Evolutionary conservation across 2,329 filamentous ascomycete species (phyloP).

Genomic region (Aureobasidium zeae): DNA sequence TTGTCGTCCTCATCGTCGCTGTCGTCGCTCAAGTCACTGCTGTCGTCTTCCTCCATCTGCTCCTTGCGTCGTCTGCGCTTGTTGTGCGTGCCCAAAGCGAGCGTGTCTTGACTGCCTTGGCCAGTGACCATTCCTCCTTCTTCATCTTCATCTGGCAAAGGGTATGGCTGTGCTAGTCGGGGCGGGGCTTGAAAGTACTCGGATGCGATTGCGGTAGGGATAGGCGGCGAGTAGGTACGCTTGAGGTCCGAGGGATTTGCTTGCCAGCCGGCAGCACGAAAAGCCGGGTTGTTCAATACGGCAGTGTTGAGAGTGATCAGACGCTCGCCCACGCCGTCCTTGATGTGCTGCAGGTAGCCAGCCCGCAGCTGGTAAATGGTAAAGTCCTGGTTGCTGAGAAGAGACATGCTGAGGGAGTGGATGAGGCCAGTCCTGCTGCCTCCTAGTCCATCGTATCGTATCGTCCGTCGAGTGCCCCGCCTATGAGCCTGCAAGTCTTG

Average conservation of each 20-base stretch:
- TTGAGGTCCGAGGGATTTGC: slow-evolving; percentile 66
- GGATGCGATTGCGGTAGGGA: slow-evolving; percentile 64
- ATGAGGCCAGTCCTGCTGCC: slow-evolving; percentile 17
- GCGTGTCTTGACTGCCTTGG: slow-evolving; percentile 54
- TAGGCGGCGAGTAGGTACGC: slow-evolving; percentile 76
- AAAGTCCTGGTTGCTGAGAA: slow-evolving; percentile 42
- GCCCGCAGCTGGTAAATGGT: slow-evolving; percentile 75
- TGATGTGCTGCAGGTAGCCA: slow-evolving; percentile 68
- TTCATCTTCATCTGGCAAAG: slow-evolving; percentile 54
- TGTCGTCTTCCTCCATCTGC: slow-evolving; percentile 76
- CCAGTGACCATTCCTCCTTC: slow-evolving; percentile 63
- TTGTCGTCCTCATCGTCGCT: slow-evolving; percentile 61
- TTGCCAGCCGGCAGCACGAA: slow-evolving; percentile 75
- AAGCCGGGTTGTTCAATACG: slow-evolving; percentile 69
- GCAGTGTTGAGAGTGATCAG: slow-evolving; percentile 72
- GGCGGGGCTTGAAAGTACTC: slow-evolving; percentile 74
- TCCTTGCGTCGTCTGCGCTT: slow-evolving; percentile 60
- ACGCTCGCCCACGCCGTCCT: slow-evolving; percentile 75
- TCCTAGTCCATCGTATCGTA: slow-evolving; percentile 2
- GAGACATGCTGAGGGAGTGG: slow-evolving; percentile 25
- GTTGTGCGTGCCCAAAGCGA: slow-evolving; percentile 54
- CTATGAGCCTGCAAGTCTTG: background rate
- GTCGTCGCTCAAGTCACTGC: slow-evolving; percentile 74
- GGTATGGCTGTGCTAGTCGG: slow-evolving; percentile 42
- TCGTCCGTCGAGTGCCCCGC: background rate